Percentiles rank a stretch among this genome's conserved stretches.
These are phyloP conservation scores for Fraxinus angustifolia DNA, from an alignment of 305 asterid species.

Conservation along the genomic window DNA sequence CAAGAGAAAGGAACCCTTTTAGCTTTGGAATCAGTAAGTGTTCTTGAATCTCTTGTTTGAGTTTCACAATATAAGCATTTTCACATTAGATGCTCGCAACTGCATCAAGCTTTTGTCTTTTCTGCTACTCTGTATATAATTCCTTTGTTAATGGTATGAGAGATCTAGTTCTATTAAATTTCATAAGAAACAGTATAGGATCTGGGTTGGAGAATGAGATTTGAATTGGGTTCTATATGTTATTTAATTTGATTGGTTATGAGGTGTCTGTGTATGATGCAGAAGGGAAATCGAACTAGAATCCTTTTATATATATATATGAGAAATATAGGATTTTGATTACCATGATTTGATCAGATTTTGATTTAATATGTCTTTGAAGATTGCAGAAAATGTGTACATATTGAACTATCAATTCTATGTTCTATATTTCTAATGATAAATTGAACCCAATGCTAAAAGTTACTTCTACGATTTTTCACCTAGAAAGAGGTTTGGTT, in stretches of 20 bases:
- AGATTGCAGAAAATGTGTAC: background rate
- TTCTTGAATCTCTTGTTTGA: conserved; percentile 15
- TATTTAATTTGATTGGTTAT: conserved; percentile 17
- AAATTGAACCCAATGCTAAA: conserved; percentile 5
- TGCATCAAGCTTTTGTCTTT: conserved; percentile 19
- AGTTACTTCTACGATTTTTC: background rate
- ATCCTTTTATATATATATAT: background rate
- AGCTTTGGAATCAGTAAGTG: conserved; percentile 25
- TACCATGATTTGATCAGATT: conserved; percentile 3
- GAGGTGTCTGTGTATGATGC: background rate
- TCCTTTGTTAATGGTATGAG: conserved; percentile 20
- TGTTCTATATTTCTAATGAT: conserved; percentile 10
- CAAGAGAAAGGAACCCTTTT: conserved; percentile 25
- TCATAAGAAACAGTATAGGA: conserved; percentile 22
- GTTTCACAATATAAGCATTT: conserved; percentile 29
- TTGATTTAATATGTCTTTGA: background rate
- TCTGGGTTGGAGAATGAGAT: conserved; percentile 23
- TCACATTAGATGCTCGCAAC: conserved; percentile 2
- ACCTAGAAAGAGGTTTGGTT: conserved; percentile 7
- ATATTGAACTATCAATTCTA: conserved; percentile 18
- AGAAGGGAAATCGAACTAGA: background rate
- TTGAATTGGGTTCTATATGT: background rate
- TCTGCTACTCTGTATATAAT: conserved; percentile 10
- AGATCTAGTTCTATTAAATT: conserved; percentile 19
- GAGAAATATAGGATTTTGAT: conserved; percentile 19